Evolutionary conservation across 31 red algal species (phyloP), one percentile per base, ranked within the genome.

Genomic region (Asparagopsis taxiformis): DNA sequence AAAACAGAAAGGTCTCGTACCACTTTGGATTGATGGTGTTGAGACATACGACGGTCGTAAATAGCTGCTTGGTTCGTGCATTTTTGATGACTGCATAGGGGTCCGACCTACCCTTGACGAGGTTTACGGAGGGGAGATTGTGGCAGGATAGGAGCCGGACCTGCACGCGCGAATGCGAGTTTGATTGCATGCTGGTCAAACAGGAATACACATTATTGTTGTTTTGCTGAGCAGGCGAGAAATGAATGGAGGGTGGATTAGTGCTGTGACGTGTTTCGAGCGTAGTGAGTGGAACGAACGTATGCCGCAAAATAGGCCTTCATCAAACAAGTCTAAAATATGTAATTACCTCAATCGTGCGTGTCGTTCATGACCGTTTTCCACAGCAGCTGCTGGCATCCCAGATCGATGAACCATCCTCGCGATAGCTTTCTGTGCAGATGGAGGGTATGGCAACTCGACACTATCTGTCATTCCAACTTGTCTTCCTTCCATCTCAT

Each of bases 1-100:
- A 34, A 58, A 84, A 84, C 16, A 44, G 10, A 31, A 84, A 63
- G 67, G 52, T 50, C 32, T 84, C 24, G 39, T 84, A 73, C 79
- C 79, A 84, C 6, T 39, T 64, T 2, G 79, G 79, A 39, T 72
- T 29, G n/a, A 84, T 34, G 35, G 66, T 84, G 79, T 84, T 84
- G 59, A 84, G 79, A 51, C 66, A 73, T n/a, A 52, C 22, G 26
- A 29, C 41, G 24, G 79, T 72, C 4, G 68, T 64, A 17, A 54
- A 31, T 1, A 49, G 38, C 49, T 84, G 57, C 46, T 54, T 41
- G 2, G 79, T 84, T 34, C 79, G 79, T 32, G 48, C 31, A 22
- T 68, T 55, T 6, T 51, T 43, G 46, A 84, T 23, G n/a, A 65
- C 79, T 22, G 59, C 66, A 57, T 73, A 84, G 22, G 79, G 79